phyloP scores from a whole-genome alignment of 129 eudicot species.

The Pulicaria dysenterica region DNA sequence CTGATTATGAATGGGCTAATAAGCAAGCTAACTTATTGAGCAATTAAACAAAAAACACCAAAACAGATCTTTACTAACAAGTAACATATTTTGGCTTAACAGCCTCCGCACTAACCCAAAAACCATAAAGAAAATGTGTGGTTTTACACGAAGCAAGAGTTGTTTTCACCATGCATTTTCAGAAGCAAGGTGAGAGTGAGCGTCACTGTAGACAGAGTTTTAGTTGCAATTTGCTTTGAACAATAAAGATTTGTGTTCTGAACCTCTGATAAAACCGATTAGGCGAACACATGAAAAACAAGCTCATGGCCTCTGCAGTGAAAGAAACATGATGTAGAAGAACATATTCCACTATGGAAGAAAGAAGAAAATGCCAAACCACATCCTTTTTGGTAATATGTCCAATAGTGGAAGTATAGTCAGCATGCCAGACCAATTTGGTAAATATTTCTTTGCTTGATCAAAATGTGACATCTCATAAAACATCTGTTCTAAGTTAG shows the following conservation, averaged over 20 bases:
- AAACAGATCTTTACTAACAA: neutral
- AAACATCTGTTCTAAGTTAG: neutral
- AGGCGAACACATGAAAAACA: neutral
- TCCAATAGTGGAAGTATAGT: too few species aligned
- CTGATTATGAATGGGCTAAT: neutral
- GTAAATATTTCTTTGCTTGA: neutral
- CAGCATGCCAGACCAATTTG: neutral
- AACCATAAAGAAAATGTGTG: neutral
- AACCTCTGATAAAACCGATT: neutral
- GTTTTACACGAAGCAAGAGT: neutral
- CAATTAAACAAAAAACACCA: neutral
- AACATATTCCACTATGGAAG: neutral
- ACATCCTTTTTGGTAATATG: too few species aligned
- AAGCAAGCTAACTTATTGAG: neutral
- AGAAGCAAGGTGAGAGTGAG: neutral
- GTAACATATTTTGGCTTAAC: neutral
- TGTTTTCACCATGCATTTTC: neutral
- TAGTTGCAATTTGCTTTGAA: neutral
- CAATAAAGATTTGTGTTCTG: neutral
- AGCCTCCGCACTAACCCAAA: neutral
- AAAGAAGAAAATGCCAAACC: neutral
- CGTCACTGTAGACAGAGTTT: neutral
- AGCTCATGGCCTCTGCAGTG: neutral
- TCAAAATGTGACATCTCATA: neutral
- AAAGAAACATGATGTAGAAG: neutral